Conservation (phyloP, 495 filamentous ascomycete genomes). For the Hypoxylon rickii region DNA sequence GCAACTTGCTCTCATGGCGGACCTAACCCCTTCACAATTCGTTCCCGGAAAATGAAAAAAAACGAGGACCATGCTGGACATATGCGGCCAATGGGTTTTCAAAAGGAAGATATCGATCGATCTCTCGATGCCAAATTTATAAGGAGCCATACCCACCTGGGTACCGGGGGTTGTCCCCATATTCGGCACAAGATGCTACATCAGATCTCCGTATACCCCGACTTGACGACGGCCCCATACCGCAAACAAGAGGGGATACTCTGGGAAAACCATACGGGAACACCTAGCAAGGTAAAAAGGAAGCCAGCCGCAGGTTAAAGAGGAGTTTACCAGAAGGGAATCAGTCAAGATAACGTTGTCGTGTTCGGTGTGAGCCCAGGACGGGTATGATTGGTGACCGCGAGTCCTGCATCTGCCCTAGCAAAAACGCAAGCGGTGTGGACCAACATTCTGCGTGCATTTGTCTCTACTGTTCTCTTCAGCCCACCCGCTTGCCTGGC, state of each 20-base stretch:
- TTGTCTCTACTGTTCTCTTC: conserved; percentile 8
- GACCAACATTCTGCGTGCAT: conserved; percentile 19
- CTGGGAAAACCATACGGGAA: background rate
- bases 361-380: conserved; percentile 31
- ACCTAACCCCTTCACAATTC: background rate
- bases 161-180: conserved; percentile 5
- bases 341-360: conserved; percentile 32
- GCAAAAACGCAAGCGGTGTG: conserved; percentile 25
- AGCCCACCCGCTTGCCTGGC: conserved; percentile 2
- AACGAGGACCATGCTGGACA: background rate
- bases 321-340: conserved; percentile 8
- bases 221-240: conserved; percentile 7
- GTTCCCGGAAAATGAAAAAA: background rate
- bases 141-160: conserved; percentile 8
- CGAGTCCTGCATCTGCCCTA: conserved; percentile 21
- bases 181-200: conserved; percentile 1
- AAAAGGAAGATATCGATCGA: conserved; percentile 1
- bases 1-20: too few relatives aligned
- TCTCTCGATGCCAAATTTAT: background rate
- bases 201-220: conserved; percentile 15
- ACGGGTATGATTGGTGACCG: conserved; percentile 25
- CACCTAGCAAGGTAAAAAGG: background rate
- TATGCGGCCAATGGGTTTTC: conserved; percentile 1
- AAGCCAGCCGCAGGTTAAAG: background rate
- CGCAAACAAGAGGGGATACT: conserved; percentile 6